Evolutionary conservation across 225 moss, liverwort and hornwort species (phyloP), one percentile per base, ranked within the genome.

Genomic region (Pseudoscleropodium purum): DNA sequence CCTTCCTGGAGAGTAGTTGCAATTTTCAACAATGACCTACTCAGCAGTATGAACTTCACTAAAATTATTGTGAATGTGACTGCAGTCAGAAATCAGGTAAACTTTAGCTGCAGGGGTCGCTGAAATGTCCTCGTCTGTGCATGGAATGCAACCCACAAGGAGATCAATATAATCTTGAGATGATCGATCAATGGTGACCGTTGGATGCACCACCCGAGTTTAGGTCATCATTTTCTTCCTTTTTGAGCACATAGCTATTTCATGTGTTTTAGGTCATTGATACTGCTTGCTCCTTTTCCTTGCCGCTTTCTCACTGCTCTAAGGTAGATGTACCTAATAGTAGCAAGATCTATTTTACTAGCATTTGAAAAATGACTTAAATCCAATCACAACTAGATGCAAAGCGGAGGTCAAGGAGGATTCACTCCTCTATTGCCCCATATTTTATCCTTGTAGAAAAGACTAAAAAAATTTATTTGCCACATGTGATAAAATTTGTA

Each of bases 151-250:
- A 49, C 10, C 10, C 18, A 10, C 74, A 29, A 30, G 10, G 45
- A 41, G 41, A 25, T 60, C 11, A 11, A 59, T 13, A 15, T 25
- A 39, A 73, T 43, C 29, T 73, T 16, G 9, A 27, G 10, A 74
- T 1, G 1, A 29, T 43, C 1, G 0, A 16, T 43, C 2, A 0
- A 43, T 27, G 17, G 27, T 1, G 1, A 16, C 14, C 0, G 3
- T 17, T 45, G 17, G 43, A 74, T 45, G 29, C 0, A 10, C 6
- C 0, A 2, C 0, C 4, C 2, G 1, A 74, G 45, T 45, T 17
- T 17, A 17, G 29, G 10, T 43, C 0, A 0, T 43, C 57, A 5
- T 43, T 61, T 41, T 6, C 27, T 73, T 20, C 19, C 15, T 4
- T 43, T 43, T 41, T 1, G 6, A 27, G 2, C 4, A 7, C 4